Conservation (phyloP, 305 asterid genomes). For the Fraxinus latifolia region DNA sequence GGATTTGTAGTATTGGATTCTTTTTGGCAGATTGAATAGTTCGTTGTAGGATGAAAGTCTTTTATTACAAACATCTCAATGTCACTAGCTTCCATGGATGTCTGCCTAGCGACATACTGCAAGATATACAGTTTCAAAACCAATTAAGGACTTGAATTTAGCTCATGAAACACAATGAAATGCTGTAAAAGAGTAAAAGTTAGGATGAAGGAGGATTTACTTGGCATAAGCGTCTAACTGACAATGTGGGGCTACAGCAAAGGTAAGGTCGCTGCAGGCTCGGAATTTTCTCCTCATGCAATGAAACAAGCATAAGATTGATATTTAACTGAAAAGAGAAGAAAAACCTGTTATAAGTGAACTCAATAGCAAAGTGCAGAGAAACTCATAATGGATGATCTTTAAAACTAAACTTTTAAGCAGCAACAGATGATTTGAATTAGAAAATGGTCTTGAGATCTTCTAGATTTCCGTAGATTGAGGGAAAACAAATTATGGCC, state of each 20-base stretch:
- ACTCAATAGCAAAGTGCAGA: slow-evolving; percentile 2
- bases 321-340: slow-evolving; percentile 44
- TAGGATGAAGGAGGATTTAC: slow-evolving; percentile 27
- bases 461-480: not conserved
- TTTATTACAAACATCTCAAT: slow-evolving; percentile 64
- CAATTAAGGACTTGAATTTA: slow-evolving; percentile 13
- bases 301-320: slow-evolving; percentile 66
- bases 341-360: not conserved
- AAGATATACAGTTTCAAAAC: slow-evolving; percentile 25
- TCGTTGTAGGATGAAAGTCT: slow-evolving; percentile 34
- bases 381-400: slow-evolving; percentile 13
- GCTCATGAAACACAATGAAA: slow-evolving; percentile 3
- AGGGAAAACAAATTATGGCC: not conserved
- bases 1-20: slow-evolving; percentile 34
- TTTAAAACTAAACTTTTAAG: slow-evolving; percentile 16
- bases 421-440: slow-evolving; percentile 21
- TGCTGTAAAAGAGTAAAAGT: slow-evolving; percentile 23
- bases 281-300: slow-evolving; percentile 68
- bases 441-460: slow-evolving; percentile 1
- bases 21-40: slow-evolving; percentile 30
- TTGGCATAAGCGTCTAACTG: slow-evolving; percentile 65
- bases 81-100: slow-evolving; percentile 59
- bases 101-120: slow-evolving; percentile 88
- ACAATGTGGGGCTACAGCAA: slow-evolving; percentile 60
- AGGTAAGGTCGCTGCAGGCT: slow-evolving; percentile 78